Conservation (phyloP, 1,139 yeast species). For the Nakaseomyces glabratus region DNA sequence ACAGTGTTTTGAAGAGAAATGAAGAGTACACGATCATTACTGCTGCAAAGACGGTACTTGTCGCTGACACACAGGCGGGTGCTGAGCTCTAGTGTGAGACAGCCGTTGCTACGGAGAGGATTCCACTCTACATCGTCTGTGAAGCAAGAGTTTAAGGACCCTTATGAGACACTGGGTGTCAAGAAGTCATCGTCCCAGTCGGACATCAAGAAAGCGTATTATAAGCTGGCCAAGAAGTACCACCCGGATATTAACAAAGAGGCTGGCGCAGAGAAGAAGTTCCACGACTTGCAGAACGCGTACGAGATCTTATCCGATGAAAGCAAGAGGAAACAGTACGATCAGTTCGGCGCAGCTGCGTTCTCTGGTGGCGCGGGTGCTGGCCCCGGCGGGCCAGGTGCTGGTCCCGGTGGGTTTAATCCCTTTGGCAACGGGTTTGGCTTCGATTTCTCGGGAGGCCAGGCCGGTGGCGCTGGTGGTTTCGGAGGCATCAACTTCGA, state of each 20-base stretch:
- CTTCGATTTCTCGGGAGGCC: slow-evolving; percentile 16
- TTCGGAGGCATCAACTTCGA: slow-evolving; percentile 59
- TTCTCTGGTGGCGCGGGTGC: slow-evolving; percentile 50
- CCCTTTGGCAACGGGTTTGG: slow-evolving; percentile 45
- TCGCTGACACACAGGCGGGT: too few species aligned
- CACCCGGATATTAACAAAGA: slow-evolving; percentile 98
- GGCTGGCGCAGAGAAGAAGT: slow-evolving; percentile 73
- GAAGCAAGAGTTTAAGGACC: slow-evolving; percentile 43
- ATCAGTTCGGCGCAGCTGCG: slow-evolving; percentile 83
- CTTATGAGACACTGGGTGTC: slow-evolving; percentile 78
- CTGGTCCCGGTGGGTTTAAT: slow-evolving; percentile 36
- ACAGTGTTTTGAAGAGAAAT: too few species aligned
- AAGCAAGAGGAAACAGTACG: slow-evolving; percentile 79
- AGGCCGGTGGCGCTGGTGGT: slow-evolving; percentile 35
- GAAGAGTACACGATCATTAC: too few species aligned
- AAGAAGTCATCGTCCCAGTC: slow-evolving; percentile 60
- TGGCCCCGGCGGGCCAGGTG: slow-evolving; percentile 51
- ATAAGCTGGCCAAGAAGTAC: slow-evolving; percentile 81
- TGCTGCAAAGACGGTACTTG: too few species aligned
- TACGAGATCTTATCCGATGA: slow-evolving; percentile 87
- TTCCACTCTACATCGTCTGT: slow-evolving; percentile 4
- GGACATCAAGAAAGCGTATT: slow-evolving; percentile 89
- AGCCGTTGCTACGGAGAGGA: background rate
- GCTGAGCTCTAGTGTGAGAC: too few species aligned
- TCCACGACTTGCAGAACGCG: slow-evolving; percentile 89